Evolutionary conservation across 805 yeast species (phyloP).

Genomic region (Citeromyces matritensis): DNA sequence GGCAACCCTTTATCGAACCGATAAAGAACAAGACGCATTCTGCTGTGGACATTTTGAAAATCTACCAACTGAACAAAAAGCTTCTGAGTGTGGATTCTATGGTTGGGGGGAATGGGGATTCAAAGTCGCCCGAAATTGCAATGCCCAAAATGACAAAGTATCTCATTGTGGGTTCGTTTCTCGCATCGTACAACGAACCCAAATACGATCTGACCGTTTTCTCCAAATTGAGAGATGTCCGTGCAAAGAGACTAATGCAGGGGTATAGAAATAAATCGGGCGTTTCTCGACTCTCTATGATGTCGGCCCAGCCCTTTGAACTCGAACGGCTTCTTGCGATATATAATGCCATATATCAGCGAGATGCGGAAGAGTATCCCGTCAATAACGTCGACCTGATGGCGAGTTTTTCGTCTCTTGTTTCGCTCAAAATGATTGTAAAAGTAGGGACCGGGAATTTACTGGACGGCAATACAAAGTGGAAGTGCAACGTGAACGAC

Average conservation of each 20-base stretch:
- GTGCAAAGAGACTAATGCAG: slow-evolving; percentile 20
- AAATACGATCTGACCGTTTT: slow-evolving; percentile 56
- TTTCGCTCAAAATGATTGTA: slow-evolving; percentile 14
- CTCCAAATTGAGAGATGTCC: slow-evolving; percentile 41
- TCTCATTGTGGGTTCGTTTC: slow-evolving; percentile 65
- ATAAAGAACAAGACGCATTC: not conserved
- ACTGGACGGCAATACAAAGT: slow-evolving; percentile 54
- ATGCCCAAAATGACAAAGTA: slow-evolving; percentile 51
- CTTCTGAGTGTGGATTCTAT: not conserved
- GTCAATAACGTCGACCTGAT: slow-evolving; percentile 19
- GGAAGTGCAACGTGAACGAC: slow-evolving; percentile 57
- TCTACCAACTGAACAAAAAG: not conserved
- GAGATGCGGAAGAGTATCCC: slow-evolving; percentile 16
- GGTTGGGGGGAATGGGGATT: slow-evolving; percentile 3
- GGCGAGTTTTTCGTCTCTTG: slow-evolving; percentile 20
- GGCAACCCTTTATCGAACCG: no score
- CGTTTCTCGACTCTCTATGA: slow-evolving; percentile 33
- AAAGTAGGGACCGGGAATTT: slow-evolving; percentile 16
- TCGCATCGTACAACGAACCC: slow-evolving; percentile 67
- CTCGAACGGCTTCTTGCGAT: slow-evolving; percentile 74
- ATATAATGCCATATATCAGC: slow-evolving; percentile 50
- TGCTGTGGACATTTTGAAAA: not conserved
- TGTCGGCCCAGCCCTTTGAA: slow-evolving; percentile 63
- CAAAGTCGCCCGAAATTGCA: slow-evolving; percentile 14
- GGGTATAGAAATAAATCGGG: slow-evolving; percentile 14